Base-by-base conservation (phyloP, 2,329 filamentous ascomycete species). In the Stemphylium lycopersici region DNA sequence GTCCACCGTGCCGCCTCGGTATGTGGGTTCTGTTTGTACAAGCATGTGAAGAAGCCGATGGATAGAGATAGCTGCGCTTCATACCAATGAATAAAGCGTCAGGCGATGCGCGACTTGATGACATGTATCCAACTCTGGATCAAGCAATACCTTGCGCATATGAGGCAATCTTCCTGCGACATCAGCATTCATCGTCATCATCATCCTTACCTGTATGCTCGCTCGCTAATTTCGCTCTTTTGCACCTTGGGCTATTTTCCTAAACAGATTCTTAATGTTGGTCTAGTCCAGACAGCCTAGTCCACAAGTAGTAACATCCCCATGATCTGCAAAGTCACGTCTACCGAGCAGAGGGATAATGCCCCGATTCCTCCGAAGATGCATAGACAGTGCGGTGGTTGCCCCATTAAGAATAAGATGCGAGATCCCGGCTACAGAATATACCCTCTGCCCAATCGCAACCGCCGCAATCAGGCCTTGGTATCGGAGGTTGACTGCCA, bases 401-500 rank as follows among this genome's bases (percentile, higher is more conserved):
- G 38, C 43, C 43, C 36, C 6, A 18, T 48, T 6, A 13, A 40
- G 46, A 7, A 22, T 24, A 18, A 41, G n/a, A 51, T 51, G 48
- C 50, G 48, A 46, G 33, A 31, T 16, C 34, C 42, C 43, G 41
- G 37, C 29, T 32, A n/a, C 18, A 31, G 26, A 32, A 33, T 15
- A 10, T 43, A 6, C 20, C 11, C 7, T 4, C 15, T 12, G 12
- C 2, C 40, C 40, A 43, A 43, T 43, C 40, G 12, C 29, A 49
- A 43, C 42, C 12, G n/a, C 20, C 31, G 12, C 18, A 15, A 43
- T n/a, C 26, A 16, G 11, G 31, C 29, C 38, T 42, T 38, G 47
- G 47, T 24, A 24, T 34, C 51, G 40, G 46, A 38, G 39, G 18
- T 41, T 33, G 3, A 41, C n/a, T n/a, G n/a, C n/a, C 36, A 44